Base-by-base conservation (phyloP, 257 asterid genomes). In the Nicotiana tabacum region DNA sequence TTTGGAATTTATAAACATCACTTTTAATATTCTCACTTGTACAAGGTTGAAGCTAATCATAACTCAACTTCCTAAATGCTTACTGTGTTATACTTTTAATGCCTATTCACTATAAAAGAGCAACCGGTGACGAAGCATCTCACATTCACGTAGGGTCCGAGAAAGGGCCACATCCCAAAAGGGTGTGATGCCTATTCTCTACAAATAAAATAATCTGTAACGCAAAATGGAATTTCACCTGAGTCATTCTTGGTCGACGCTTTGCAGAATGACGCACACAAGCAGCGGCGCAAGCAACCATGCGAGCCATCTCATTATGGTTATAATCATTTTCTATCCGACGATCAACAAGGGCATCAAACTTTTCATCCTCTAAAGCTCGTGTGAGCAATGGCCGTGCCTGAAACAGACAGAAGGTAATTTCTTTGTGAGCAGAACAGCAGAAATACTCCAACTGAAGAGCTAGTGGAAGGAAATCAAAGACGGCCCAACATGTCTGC, bases 231-330 rank as follows among this genome's bases (percentile, higher is more conserved):
- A 46, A 21, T 1, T 27, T 27, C 87, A 94, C 99, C 95, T 92
- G 98, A 87, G 97, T 93, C 98, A 96, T 89, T 77, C 90, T 84
- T 18, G 98, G 99, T 12, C 99, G 94, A 53, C 92, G 97, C 85
- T 87, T 92, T n/a, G 98, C 90, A 5, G 98, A 90, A 86, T 94
- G 98, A 39, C 98, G 97, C 21, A 96, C 93, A 64, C 97, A 91
- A 62, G 96, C 97, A 88, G 96, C 93, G 77, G 95, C 97, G 69
- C 96, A 92, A 35, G 97, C 97, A 83, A 91, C 97, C 92, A 95
- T 83, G n/a, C 96, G 95, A 51, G 92, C 88, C 91, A 93, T 88
- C 89, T 93, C 98, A 2, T 86, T 88, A 10, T 83, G 89, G 85
- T 90, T 84, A 78, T 88, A 88, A 61, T 89, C 87, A 55, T 83